Evolutionary conservation across 1,284 basidiomycete species (phyloP).

Genomic region (Papiliotrema terrestris): DNA sequence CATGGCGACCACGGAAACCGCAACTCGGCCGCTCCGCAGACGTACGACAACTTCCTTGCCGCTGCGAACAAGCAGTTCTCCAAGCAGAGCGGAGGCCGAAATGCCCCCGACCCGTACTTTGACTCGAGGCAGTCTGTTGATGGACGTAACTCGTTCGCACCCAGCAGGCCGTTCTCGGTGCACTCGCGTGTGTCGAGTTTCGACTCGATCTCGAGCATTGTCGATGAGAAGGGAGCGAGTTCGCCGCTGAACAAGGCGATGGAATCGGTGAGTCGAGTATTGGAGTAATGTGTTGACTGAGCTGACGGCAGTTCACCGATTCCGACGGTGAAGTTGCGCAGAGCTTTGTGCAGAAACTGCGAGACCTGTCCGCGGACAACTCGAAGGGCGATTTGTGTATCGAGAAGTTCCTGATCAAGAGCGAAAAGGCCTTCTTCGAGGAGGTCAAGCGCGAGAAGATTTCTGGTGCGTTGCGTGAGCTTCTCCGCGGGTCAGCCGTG

Average conservation of each 20-base stretch:
- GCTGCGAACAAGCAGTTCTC: conserved; percentile 77
- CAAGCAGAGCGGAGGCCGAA: conserved; percentile 66
- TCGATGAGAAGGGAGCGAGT: conserved; percentile 74
- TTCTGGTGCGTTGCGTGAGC: conserved; percentile 21
- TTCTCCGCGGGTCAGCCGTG: background rate
- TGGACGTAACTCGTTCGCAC: conserved; percentile 42
- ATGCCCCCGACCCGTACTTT: conserved; percentile 70
- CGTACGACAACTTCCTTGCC: conserved; percentile 74
- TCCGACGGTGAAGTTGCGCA: conserved; percentile 83
- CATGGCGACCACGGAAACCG: conserved; percentile 42
- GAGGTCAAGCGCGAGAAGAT: conserved; percentile 83
- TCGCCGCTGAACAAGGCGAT: conserved; percentile 90
- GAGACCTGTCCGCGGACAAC: conserved; percentile 72
- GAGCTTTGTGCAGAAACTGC: conserved; percentile 80
- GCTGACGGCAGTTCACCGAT: conserved; percentile 69
- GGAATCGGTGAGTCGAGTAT: conserved; percentile 60
- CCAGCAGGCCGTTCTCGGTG: conserved; percentile 69
- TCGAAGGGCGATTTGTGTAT: conserved; percentile 87
- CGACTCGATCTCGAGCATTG: conserved; percentile 81
- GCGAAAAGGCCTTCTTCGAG: conserved; percentile 87
- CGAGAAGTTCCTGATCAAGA: conserved; percentile 82
- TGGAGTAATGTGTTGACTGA: no score
- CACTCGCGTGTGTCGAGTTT: conserved; percentile 75
- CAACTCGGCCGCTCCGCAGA: conserved; percentile 38
- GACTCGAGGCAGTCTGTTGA: conserved; percentile 50